A percentile compares a stretch with the other conserved stretches of the same genome.
phyloP scores from a whole-genome alignment of 306 rosid species.

The Cyclanthera cordifolia region DNA sequence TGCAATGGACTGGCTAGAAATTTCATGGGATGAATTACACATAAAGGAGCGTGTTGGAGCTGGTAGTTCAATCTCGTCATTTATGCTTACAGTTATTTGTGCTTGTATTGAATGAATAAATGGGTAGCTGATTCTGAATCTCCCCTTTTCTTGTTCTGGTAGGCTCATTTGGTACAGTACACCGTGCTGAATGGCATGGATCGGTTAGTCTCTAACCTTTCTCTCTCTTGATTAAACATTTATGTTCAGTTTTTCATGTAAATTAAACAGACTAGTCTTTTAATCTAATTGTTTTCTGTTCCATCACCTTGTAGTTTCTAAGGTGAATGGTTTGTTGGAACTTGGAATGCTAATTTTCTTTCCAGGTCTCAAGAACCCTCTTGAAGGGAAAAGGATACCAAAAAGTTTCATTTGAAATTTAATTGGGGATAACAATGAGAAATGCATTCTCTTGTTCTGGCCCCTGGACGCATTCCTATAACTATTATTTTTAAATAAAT shows the following conservation, averaged over 20 bases:
- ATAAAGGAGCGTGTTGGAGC: slow-evolving; percentile 92
- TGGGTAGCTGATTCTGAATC: no score
- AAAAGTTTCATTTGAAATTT: no score
- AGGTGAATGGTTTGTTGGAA: background rate
- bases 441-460: background rate
- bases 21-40: slow-evolving; percentile 81
- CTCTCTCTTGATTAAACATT: no score
- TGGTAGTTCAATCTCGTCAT: slow-evolving; percentile 38
- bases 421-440: background rate
- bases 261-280: background rate
- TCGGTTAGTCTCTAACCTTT: slow-evolving; percentile 65
- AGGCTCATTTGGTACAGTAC: slow-evolving; percentile 98
- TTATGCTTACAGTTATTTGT: background rate
- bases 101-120: background rate
- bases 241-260: no score
- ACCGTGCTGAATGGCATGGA: slow-evolving; percentile 98
- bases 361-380: no score
- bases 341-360: background rate
- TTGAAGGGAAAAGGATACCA: background rate
- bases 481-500: background rate
- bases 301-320: background rate
- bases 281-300: background rate
- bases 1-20: slow-evolving; percentile 99
- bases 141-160: slow-evolving; percentile 3
- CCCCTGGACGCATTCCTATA: background rate